Percentiles rank a stretch among this genome's conserved stretches.
phyloP scores from a whole-genome alignment of 2,329 filamentous ascomycete genomes.

The Furcasterigmium furcatum region DNA sequence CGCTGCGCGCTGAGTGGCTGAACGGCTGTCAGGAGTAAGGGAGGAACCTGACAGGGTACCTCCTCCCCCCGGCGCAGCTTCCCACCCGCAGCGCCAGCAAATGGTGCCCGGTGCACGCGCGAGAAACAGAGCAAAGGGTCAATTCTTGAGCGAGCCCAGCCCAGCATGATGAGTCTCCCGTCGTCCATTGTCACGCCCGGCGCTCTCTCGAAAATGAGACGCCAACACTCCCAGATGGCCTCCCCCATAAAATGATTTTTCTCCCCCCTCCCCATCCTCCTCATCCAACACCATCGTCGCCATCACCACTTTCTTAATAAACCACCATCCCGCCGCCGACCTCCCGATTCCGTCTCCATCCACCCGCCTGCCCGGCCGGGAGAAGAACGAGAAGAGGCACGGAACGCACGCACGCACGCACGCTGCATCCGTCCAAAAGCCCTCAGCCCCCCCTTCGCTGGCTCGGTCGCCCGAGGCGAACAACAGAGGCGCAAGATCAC shows the following conservation, averaged over 20 bases:
- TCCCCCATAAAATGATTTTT: slow-evolving; percentile 29
- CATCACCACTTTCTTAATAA: slow-evolving; percentile 9
- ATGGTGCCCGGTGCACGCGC: slow-evolving; percentile 8
- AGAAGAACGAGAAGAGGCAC: too few relatives aligned
- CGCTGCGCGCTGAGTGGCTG: not conserved
- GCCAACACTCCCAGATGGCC: slow-evolving; percentile 29
- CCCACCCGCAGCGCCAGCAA: slow-evolving; percentile 10
- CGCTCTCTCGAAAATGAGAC: slow-evolving; percentile 26
- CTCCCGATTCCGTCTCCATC: too few relatives aligned
- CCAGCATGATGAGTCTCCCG: slow-evolving; percentile 14
- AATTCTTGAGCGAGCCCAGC: slow-evolving; percentile 14
- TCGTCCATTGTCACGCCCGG: slow-evolving; percentile 17
- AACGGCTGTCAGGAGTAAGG: not conserved
- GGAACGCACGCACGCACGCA: too few relatives aligned
- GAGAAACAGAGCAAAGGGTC: slow-evolving; percentile 14
- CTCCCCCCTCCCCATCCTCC: slow-evolving; percentile 14
- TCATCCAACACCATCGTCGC: slow-evolving; percentile 9
- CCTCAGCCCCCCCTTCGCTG: not conserved
- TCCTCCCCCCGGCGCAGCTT: not conserved
- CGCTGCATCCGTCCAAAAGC: not conserved
- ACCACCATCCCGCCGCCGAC: not conserved
- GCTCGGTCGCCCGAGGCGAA: too few relatives aligned
- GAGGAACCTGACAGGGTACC: not conserved
- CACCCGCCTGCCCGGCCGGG: too few relatives aligned
- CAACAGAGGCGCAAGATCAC: too few relatives aligned